Base-by-base conservation (phyloP, 2,329 filamentous ascomycete genomes). In the Fusarium chuoi region DNA sequence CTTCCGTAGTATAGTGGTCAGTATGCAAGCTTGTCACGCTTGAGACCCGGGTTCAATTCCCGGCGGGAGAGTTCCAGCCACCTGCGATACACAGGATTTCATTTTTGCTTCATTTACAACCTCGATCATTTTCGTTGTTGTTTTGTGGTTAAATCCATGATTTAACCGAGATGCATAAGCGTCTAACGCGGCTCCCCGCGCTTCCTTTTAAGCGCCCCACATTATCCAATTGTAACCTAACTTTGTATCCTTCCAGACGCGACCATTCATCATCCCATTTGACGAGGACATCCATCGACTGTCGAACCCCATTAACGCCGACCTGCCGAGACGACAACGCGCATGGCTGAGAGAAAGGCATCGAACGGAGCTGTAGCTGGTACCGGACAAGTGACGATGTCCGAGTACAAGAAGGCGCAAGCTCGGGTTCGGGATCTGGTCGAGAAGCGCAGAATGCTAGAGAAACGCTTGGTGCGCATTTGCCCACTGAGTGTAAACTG, bases 401-500 rank as follows among this genome's bases (percentile, higher is more conserved):
- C 84, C 24, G 86, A 87, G 75, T 88, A 88, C 70, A 85, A 86
- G 77, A 86, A 87, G 69, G 84, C 87, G 48, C 85, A 87, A 70
- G 81, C 84, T 52, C 82, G 84, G 35, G 84, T 88, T 59, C 85
- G 85, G 51, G 85, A 87, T 38, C 80, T 87, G 57, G 80, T 88
- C 28, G 84, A 86, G 55, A 85, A 84, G 74, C 81, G 84, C 36
- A 78, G 83, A 59, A 74, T 82, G 61, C 76, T 84, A 24, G 79
- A 84, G 61, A 78, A 81, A 64, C 81, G 81, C 28, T 77, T 86
- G 46, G 84, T 85, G 75, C 54, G 82, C 71, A 36, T 24, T 28
- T 6, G 1, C 20, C 36, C 39, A 11, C n/a, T 20, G 6, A 3
- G 8, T 17, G 33, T 11, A 3, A 9, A 20, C 33, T 24, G 36